These are phyloP conservation scores for Penicillium janthinellum DNA, from an alignment of 2,329 filamentous ascomycete species.

Conservation along the genomic window DNA sequence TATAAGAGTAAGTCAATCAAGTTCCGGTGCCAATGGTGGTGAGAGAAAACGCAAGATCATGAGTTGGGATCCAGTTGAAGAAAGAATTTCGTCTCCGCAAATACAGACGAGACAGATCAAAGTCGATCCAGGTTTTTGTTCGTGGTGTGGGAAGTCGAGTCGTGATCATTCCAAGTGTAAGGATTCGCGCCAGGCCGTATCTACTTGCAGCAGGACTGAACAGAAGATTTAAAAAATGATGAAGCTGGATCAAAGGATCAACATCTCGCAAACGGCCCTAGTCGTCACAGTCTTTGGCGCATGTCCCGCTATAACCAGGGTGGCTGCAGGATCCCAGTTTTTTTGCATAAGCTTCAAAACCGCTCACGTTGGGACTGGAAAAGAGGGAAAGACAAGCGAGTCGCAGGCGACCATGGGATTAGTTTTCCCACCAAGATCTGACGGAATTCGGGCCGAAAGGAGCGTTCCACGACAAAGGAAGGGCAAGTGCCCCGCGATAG, in stretches of 20 bases:
- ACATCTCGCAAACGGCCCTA: constrained; percentile 32
- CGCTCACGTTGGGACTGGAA: constrained; percentile 10
- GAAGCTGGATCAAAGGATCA: constrained; percentile 26
- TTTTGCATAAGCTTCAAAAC: constrained; percentile 26
- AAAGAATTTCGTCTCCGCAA: background rate
- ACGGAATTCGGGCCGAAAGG: constrained; percentile 18
- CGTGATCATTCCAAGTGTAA: constrained; percentile 20
- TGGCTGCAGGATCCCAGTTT: constrained; percentile 32
- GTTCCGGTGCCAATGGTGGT: background rate
- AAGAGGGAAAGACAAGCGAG: constrained; percentile 6
- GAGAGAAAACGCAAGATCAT: background rate
- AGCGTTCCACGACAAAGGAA: background rate
- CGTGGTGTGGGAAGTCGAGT: background rate
- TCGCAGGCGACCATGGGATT: constrained; percentile 10
- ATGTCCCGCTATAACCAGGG: constrained; percentile 31
- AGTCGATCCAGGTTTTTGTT: background rate
- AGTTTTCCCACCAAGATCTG: constrained; percentile 11
- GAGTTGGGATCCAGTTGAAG: background rate
- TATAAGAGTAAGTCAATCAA: constrained; percentile 1
- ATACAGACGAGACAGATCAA: background rate
- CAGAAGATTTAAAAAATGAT: constrained; percentile 11
- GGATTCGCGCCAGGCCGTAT: constrained; percentile 20
- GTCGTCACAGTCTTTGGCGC: constrained; percentile 26
- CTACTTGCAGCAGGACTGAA: constrained; percentile 12
- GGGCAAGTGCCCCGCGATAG: background rate